These are phyloP conservation scores for Pseudomicrostroma phylloplanum DNA, from an alignment of 1,284 basidiomycete species.

Conservation along the genomic window DNA sequence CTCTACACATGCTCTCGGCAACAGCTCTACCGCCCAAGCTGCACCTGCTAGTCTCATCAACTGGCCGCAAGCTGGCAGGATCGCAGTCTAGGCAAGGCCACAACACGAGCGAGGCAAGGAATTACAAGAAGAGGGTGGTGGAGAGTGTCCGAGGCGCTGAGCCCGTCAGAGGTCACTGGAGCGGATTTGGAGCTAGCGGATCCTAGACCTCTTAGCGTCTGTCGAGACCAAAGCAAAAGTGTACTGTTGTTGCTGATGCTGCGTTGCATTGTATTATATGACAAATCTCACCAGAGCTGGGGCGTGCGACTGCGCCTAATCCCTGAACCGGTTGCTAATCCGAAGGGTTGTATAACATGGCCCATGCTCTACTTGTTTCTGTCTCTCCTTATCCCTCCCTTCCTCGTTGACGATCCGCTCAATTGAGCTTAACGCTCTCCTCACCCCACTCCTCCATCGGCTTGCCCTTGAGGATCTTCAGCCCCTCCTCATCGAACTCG, in stretches of 20 bases:
- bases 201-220: too few relatives aligned
- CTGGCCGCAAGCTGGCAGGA: slow-evolving; percentile 3
- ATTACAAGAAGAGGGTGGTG: not conserved
- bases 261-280: too few relatives aligned
- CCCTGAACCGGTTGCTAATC: too few relatives aligned
- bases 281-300: too few relatives aligned
- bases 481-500: slow-evolving; percentile 72
- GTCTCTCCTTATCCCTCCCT: slow-evolving; percentile 65
- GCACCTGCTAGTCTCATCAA: not conserved
- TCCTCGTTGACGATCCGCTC: slow-evolving; percentile 67
- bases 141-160: not conserved
- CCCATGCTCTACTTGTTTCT: slow-evolving; percentile 25
- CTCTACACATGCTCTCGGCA: not conserved
- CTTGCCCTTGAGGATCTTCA: slow-evolving; percentile 70
- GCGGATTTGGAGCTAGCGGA: not conserved
- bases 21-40: not conserved
- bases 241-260: too few relatives aligned
- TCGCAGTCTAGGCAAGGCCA: not conserved
- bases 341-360: too few relatives aligned
- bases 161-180: slow-evolving; percentile 4
- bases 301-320: too few relatives aligned
- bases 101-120: slow-evolving; percentile 1
- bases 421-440: slow-evolving; percentile 63
- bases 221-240: too few relatives aligned
- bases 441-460: slow-evolving; percentile 70